These are phyloP conservation scores for Kodamaea hsintzibuensis DNA, from an alignment of 805 yeast species.

Conservation along the genomic window DNA sequence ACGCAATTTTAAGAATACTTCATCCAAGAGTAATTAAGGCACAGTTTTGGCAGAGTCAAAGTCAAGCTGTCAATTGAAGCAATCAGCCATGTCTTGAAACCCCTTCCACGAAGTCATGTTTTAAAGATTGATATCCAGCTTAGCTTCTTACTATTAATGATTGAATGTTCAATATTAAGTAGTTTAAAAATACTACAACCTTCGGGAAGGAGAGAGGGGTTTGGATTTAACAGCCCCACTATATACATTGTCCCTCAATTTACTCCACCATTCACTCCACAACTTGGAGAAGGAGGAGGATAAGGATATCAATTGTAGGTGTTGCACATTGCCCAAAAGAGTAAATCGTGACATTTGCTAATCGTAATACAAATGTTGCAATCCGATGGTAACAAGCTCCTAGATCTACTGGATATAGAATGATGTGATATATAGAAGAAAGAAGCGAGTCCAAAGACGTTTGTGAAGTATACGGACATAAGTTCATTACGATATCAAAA, in stretches of 20 bases:
- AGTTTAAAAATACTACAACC: background rate
- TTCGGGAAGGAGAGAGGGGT: too few relatives aligned
- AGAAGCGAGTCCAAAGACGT: background rate
- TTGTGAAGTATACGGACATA: background rate
- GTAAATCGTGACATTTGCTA: conserved; percentile 1
- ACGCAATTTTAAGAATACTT: too few relatives aligned
- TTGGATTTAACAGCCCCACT: background rate
- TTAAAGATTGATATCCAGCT: too few relatives aligned
- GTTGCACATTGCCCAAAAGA: background rate
- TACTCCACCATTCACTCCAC: background rate
- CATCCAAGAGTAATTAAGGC: too few relatives aligned
- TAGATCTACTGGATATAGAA: background rate
- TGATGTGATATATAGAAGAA: background rate
- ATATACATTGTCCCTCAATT: background rate
- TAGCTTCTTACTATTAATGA: too few relatives aligned
- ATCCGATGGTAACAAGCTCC: background rate
- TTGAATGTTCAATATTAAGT: too few relatives aligned
- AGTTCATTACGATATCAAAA: too few relatives aligned
- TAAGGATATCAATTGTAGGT: background rate
- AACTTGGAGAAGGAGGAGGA: too few relatives aligned
- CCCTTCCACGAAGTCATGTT: too few relatives aligned
- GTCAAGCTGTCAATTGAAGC: too few relatives aligned
- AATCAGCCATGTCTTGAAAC: too few relatives aligned
- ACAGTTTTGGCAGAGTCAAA: too few relatives aligned
- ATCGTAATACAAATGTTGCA: background rate